Base-by-base conservation (phyloP, 1,139 yeast species). In the Zygosaccharomyces sapae region DNA sequence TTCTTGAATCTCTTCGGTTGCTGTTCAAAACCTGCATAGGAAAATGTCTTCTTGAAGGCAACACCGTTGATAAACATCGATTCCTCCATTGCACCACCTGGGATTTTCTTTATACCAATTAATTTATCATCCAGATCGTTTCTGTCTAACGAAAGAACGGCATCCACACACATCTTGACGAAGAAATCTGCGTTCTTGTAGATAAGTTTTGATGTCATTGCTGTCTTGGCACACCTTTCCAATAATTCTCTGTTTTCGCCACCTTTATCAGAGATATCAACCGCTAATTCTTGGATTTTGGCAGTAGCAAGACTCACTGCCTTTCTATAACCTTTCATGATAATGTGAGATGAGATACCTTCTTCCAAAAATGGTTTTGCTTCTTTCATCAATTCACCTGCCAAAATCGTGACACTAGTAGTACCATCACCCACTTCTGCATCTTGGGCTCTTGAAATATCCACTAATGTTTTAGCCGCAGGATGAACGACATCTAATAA, bases 391-490 rank as follows among this genome's bases (percentile, higher is more conserved):
- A 92, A 77, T 70, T 92, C 98, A 48, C 97, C 97, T 1, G 98
- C 97, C 55, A 92, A 70, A 41, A 92, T 77, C 0, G 97, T 88
- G 10, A 94, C 98, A 36, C 96, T 83, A 0, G 98, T 92, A 36
- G 99, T 92, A 56, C 99, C 99, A 68, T 92, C 99, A 54, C 99
- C 99, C 49, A 92, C 97, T 70, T 92, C 99, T 19, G 97, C 96
- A 69, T 92, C 99, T 70, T 92, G 99, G 1, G 97, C 83, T 63
- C 96, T 79, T 10, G 97, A 87, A 51, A 92, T 87, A 67, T 92
- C 99, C 45, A 92, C 98, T 56, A 92, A 73, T 67, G 92, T 84
- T 66, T 86, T 86, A 9, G 98, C 98, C 12, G 98, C 98, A 5
- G 99, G 98, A 65, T 92, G 99, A 24, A 94, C 97, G 50, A 94